These are phyloP conservation scores for Arabidopsis suecica DNA, from an alignment of 345 rosid genomes.

Conservation along the genomic window DNA sequence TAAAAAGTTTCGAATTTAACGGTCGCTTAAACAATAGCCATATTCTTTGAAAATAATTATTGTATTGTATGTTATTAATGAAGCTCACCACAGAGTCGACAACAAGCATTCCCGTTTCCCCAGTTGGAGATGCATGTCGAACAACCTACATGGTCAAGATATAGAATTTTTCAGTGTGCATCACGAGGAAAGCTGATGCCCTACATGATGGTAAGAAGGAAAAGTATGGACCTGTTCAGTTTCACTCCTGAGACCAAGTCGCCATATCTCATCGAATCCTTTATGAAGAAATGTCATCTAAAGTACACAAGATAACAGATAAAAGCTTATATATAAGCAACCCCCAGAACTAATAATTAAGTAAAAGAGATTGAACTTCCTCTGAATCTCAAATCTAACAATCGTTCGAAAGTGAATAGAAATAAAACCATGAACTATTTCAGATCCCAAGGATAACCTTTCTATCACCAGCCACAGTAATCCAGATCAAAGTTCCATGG, in stretches of 20 bases:
- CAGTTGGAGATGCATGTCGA: constrained; percentile 74
- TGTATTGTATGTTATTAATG: constrained; percentile 29
- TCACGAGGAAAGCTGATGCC: constrained; percentile 17
- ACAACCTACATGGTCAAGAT: constrained; percentile 63
- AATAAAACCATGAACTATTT: constrained; percentile 18
- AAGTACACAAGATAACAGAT: constrained; percentile 34
- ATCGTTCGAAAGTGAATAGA: constrained; percentile 1
- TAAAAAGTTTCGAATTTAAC: constrained; percentile 1
- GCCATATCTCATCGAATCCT: constrained; percentile 96
- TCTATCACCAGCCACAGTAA: constrained; percentile 14
- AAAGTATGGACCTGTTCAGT: constrained; percentile 78
- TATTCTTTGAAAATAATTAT: constrained; percentile 2
- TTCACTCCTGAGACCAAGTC: constrained; percentile 84
- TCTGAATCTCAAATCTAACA: constrained; percentile 26
- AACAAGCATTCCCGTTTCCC: constrained; percentile 97
- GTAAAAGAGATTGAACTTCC: constrained; percentile 9
- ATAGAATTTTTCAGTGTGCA: constrained; percentile 29
- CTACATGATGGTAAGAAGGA: constrained; percentile 19
- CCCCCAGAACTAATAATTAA: constrained; percentile 10
- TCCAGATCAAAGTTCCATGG: constrained; percentile 26
- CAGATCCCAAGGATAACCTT: constrained; percentile 13
- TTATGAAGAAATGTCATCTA: constrained; percentile 89
- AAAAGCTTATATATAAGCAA: constrained; percentile 26
- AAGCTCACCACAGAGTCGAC: constrained; percentile 85
- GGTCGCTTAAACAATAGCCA: not conserved